Conservation (phyloP, 495 filamentous ascomycete species). For the Xylona heveae region DNA sequence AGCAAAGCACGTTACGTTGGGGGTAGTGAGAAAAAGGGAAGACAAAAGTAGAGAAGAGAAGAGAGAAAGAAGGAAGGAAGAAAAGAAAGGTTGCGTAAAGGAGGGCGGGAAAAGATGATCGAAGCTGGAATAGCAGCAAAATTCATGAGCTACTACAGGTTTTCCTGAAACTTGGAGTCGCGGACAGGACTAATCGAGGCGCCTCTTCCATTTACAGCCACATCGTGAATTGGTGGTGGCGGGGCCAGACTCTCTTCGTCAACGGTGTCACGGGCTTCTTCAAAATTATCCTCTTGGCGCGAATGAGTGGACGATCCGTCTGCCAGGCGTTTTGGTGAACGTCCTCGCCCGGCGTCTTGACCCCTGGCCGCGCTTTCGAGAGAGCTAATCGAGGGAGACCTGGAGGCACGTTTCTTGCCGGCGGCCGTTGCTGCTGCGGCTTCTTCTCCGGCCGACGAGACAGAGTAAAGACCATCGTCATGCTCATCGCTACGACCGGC, state of each 20-base stretch:
- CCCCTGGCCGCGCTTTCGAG: background rate
- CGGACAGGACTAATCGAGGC: conserved; percentile 6
- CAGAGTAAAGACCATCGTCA: background rate
- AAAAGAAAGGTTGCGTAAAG: too few species aligned
- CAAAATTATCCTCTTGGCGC: background rate
- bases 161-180: conserved; percentile 6
- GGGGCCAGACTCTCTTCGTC: conserved; percentile 2
- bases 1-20: too few species aligned
- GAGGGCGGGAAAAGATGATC: too few species aligned
- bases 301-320: background rate
- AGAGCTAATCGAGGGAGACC: background rate
- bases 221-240: conserved; percentile 1
- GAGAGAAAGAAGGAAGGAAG: too few species aligned
- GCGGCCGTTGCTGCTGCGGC: background rate
- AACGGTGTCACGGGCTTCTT: conserved; percentile 1
- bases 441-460: background rate
- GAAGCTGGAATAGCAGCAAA: too few species aligned
- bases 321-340: background rate
- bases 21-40: too few species aligned
- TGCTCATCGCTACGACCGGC: background rate
- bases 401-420: background rate
- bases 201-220: conserved; percentile 1
- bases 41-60: too few species aligned
- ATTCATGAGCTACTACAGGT: background rate
- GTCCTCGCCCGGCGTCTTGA: too few species aligned